Conservation (phyloP, 805 yeast species). For the Dipodascopsis uninucleata region DNA sequence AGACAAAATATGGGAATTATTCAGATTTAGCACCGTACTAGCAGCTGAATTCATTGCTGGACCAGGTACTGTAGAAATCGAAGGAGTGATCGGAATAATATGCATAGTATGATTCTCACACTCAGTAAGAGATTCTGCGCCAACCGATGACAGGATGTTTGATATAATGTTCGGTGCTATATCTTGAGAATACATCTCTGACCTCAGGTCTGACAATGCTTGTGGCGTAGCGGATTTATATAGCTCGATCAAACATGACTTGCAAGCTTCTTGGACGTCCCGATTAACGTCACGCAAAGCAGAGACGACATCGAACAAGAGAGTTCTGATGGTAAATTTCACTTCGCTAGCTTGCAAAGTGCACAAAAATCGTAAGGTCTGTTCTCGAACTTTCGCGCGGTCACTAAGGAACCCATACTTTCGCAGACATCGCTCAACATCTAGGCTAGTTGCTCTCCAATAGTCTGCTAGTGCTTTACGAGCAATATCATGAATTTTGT, state of each 20-base stretch:
- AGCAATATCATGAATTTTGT: constrained; percentile 33
- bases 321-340: constrained; percentile 34
- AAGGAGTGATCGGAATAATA: too few relatives aligned
- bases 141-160: too few relatives aligned
- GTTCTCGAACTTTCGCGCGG: constrained; percentile 29
- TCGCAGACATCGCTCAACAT: constrained; percentile 36
- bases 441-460: constrained; percentile 40
- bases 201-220: constrained; percentile 13
- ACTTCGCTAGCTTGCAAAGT: constrained; percentile 31
- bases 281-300: constrained; percentile 32
- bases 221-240: constrained; percentile 35
- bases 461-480: constrained; percentile 36
- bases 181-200: constrained; percentile 9
- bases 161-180: constrained; percentile 1
- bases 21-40: too few relatives aligned
- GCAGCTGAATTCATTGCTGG: too few relatives aligned
- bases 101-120: too few relatives aligned
- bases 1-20: too few relatives aligned
- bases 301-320: constrained; percentile 36
- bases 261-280: constrained; percentile 30
- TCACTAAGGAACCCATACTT: constrained; percentile 34
- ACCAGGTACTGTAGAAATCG: too few relatives aligned
- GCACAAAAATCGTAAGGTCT: constrained; percentile 30
- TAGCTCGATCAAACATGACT: constrained; percentile 38
- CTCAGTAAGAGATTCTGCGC: too few relatives aligned